A percentile compares a stretch with the other conserved stretches of the same genome.
Conservation (phyloP, 2,329 filamentous ascomycete species). For the Scedosporium minutisporum region DNA sequence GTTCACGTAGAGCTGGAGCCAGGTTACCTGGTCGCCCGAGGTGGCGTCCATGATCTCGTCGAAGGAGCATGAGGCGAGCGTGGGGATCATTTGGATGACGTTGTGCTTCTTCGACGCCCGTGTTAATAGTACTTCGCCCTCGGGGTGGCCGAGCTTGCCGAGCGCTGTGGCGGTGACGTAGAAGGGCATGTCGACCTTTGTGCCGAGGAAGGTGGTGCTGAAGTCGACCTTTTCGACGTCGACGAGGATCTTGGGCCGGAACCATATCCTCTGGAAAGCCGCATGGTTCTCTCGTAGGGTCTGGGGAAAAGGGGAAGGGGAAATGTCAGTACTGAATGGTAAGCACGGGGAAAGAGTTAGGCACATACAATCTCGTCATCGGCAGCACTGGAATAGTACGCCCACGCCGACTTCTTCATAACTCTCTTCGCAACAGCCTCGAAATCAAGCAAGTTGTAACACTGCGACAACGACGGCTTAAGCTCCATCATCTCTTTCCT, state of each 20-base stretch:
- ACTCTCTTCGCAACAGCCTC: constrained; percentile 81
- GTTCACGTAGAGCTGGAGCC: constrained; percentile 97
- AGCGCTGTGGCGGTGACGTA: constrained; percentile 95
- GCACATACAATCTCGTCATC: constrained; percentile 32
- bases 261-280: constrained; percentile 96
- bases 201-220: constrained; percentile 87
- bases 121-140: constrained; percentile 89
- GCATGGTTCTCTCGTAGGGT: constrained; percentile 92
- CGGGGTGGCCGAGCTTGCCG: constrained; percentile 86
- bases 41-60: constrained; percentile 91
- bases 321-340: neutral
- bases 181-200: constrained; percentile 75
- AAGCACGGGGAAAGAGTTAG: no score
- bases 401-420: constrained; percentile 97
- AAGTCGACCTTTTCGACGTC: constrained; percentile 84
- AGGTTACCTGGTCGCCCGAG: constrained; percentile 74
- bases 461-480: constrained; percentile 76
- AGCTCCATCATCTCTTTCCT: constrained; percentile 63
- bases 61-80: constrained; percentile 90
- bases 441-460: constrained; percentile 92
- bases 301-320: constrained; percentile 30
- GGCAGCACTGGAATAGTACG: constrained; percentile 90
- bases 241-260: constrained; percentile 79
- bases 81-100: constrained; percentile 97
- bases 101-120: constrained; percentile 75